Evolutionary conservation across 1,139 yeast genomes (phyloP), one percentile per base, ranked within the genome.

Genomic region (Protomyces pachydermus): DNA sequence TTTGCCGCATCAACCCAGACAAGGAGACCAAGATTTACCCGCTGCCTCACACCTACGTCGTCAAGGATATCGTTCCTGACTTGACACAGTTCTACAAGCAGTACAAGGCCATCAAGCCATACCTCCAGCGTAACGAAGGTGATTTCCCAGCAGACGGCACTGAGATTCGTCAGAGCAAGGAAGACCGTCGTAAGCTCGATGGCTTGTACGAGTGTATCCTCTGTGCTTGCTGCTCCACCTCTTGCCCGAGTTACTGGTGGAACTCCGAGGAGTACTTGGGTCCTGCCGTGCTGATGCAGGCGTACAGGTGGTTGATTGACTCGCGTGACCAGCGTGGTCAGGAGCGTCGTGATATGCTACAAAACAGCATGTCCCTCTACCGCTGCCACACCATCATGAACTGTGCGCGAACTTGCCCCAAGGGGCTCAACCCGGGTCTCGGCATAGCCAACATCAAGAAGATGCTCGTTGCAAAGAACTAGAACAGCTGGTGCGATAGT

Each of bases 161-260:
- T 77, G 99, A 93, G 80, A 88, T 88, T 77, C 82, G 90, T 74
- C 99, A 93, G 79, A 82, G 91, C 72, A 83, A 90, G 70, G 96
- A 82, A 70, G 98, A 93, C 80, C 87, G 99, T 80, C 91, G 88
- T 79, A 95, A 93, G 80, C 84, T 93, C 74, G 98, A 93, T 77
- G 98, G 98, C 66, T 81, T 93, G 72, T 93, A 93, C 79, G 98
- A 93, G 79, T 93, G 98, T 82, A 93, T 93, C 73, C 82, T 93
- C 75, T 93, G 98, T 81, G 98, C 98, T 34, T 93, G 98, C 80
- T 93, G 98, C 79, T 91, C 98, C 48, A 95, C 99, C 61, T 85
- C 98, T 39, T 93, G 99, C 81, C 98, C 99, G 64, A 91, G 98
- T 6, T 95, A 95, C 83, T 95, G 99, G 98, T 95, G 99, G 99